These are phyloP conservation scores for Pseudopyricularia javanii DNA, from an alignment of 2,329 filamentous ascomycete species.

Conservation along the genomic window DNA sequence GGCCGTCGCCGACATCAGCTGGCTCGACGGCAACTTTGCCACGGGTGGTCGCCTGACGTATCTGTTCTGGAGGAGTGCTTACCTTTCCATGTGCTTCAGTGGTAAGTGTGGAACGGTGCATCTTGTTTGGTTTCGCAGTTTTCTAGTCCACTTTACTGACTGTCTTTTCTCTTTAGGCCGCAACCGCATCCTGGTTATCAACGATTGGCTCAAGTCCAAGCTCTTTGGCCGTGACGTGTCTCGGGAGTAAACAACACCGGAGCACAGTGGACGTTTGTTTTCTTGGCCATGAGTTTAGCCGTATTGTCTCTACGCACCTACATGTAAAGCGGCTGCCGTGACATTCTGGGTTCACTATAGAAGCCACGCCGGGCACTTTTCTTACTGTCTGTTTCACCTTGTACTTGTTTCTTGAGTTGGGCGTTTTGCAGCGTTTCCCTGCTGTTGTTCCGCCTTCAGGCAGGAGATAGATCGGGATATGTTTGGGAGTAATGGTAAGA, in stretches of 20 bases:
- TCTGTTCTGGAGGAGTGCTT: conserved; percentile 96
- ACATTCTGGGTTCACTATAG: neutral
- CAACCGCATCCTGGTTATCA: conserved; percentile 81
- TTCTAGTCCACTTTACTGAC: conserved; percentile 7
- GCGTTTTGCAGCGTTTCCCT: neutral
- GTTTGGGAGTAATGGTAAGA: neutral
- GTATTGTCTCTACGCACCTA: neutral
- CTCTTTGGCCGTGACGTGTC: conserved; percentile 92
- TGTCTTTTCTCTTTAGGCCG: conserved; percentile 46
- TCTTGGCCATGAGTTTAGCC: neutral
- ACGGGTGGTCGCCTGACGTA: conserved; percentile 90
- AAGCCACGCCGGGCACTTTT: neutral
- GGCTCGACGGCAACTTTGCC: conserved; percentile 94
- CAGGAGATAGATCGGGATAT: neutral
- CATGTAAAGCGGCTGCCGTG: neutral
- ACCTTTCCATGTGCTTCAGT: conserved; percentile 99
- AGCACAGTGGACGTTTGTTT: neutral
- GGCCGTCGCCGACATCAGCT: conserved; percentile 92
- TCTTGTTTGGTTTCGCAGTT: neutral
- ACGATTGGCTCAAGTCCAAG: conserved; percentile 97
- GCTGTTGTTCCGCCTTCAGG: neutral
- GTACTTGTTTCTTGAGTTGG: neutral
- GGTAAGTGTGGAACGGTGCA: conserved; percentile 48
- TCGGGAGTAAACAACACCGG: conserved; percentile 45
- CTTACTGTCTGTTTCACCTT: neutral